Conservation (phyloP, 2,329 filamentous ascomycete species). For the Aspergillus sp. region DNA sequence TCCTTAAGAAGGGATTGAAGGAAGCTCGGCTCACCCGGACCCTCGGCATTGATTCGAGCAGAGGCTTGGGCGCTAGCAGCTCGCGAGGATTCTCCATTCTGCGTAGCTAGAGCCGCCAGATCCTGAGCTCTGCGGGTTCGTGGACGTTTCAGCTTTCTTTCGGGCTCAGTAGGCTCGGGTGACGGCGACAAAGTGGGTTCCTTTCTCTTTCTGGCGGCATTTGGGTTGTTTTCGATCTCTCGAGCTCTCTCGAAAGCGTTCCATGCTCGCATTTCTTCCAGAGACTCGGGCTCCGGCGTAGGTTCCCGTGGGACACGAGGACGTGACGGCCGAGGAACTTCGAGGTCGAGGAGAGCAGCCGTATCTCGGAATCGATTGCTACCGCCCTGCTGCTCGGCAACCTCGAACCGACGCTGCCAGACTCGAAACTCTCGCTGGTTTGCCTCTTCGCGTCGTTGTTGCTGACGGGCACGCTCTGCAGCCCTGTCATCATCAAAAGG, state of each 20-base stretch:
- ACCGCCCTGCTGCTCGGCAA: conserved; percentile 77
- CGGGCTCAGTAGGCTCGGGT: conserved; percentile 63
- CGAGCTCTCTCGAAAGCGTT: conserved; percentile 84
- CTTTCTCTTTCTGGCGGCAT: conserved; percentile 50
- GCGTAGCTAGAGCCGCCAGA: conserved; percentile 46
- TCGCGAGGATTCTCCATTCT: conserved; percentile 41
- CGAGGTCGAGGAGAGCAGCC: conserved; percentile 59
- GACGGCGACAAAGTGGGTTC: conserved; percentile 76
- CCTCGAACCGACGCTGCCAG: conserved; percentile 81
- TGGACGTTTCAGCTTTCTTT: conserved; percentile 84
- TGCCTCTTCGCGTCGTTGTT: conserved; percentile 47
- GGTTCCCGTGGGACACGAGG: conserved; percentile 39
- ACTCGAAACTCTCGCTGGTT: conserved; percentile 61
- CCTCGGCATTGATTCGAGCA: conserved; percentile 35
- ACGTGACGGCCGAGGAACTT: conserved; percentile 41
- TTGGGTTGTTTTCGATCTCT: conserved; percentile 59
- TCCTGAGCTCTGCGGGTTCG: conserved; percentile 69
- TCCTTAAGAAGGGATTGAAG: conserved; percentile 84
- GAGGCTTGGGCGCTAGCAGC: conserved; percentile 31
- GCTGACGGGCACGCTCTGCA: conserved; percentile 57
- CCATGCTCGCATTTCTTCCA: conserved; percentile 84
- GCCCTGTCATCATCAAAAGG: conserved; percentile 74
- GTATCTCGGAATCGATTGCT: conserved; percentile 70
- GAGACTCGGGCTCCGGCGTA: conserved; percentile 64
- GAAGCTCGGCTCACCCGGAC: conserved; percentile 68